A percentile compares a stretch with the other conserved stretches of the same genome.
Conservation (phyloP, 2,329 filamentous ascomycete species). For the Fusarium anguioides region DNA sequence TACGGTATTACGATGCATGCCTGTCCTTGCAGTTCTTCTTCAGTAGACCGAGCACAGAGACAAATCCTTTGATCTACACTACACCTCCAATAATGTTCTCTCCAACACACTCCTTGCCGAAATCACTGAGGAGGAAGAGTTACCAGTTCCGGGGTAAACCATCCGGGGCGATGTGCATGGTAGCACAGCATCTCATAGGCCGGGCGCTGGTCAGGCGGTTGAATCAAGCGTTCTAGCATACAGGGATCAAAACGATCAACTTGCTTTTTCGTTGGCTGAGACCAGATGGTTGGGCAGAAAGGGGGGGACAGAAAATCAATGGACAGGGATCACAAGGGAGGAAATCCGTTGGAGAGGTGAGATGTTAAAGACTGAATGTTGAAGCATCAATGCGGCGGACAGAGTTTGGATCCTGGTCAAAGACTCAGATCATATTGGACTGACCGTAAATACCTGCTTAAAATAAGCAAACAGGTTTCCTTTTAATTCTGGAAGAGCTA, state of each 20-base stretch:
- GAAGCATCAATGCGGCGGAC: constrained; percentile 7
- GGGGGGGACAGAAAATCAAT: constrained; percentile 6
- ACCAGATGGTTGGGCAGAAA: constrained; percentile 37
- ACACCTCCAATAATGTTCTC: not conserved
- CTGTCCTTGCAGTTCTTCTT: constrained; percentile 5
- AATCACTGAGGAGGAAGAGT: not conserved
- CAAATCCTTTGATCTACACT: not conserved
- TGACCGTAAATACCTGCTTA: not conserved
- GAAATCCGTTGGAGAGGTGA: constrained; percentile 12
- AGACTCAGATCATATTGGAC: constrained; percentile 7
- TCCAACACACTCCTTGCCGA: too few relatives aligned
- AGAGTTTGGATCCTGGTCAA: constrained; percentile 6
- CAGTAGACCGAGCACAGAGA: constrained; percentile 34
- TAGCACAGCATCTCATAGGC: constrained; percentile 34
- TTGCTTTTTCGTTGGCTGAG: constrained; percentile 26
- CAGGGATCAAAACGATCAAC: constrained; percentile 22
- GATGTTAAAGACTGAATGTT: not conserved
- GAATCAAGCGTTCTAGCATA: constrained; percentile 43
- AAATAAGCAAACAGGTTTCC: not conserved
- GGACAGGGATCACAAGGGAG: constrained; percentile 26
- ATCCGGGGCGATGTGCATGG: constrained; percentile 29
- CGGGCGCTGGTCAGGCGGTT: constrained; percentile 43
- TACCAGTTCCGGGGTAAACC: constrained; percentile 40
- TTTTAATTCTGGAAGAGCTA: too few relatives aligned
- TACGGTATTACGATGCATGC: not conserved